Percentiles rank a stretch among this genome's conserved stretches.
Evolutionary conservation across 768 basidiomycete genomes (phyloP).

Genomic region (Amanita muscaria): DNA sequence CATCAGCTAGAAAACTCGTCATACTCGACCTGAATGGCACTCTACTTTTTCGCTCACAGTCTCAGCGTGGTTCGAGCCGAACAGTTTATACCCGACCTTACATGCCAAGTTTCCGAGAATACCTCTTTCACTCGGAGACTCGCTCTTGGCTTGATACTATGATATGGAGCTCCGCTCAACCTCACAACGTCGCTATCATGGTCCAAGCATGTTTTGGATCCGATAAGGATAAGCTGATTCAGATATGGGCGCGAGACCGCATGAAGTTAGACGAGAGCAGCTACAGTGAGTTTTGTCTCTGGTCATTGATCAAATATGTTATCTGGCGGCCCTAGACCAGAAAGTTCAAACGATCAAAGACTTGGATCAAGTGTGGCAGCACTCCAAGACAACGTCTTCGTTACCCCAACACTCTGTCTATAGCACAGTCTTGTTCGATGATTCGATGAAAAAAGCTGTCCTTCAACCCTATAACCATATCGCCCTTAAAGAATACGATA

Average conservation of each 20-base stretch:
- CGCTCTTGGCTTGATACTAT: constrained; percentile 69
- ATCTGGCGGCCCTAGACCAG: too few relatives aligned
- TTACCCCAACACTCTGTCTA: constrained; percentile 28
- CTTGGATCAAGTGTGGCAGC: constrained; percentile 58
- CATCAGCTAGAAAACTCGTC: constrained; percentile 68
- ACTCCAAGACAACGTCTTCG: constrained; percentile 16
- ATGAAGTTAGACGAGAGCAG: too few relatives aligned
- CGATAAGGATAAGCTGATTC: constrained; percentile 34
- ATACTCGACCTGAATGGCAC: constrained; percentile 74
- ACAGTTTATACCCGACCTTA: constrained; percentile 62
- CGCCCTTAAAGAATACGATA: constrained; percentile 61
- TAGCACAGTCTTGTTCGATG: constrained; percentile 44
- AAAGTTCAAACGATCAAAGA: constrained; percentile 46
- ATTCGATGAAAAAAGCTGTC: constrained; percentile 46
- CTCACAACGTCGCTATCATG: constrained; percentile 72
- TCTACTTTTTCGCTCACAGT: constrained; percentile 47
- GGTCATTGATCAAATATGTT: too few relatives aligned
- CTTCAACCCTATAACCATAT: constrained; percentile 82
- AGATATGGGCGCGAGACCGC: constrained; percentile 76
- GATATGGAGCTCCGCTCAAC: constrained; percentile 86
- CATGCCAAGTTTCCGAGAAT: constrained; percentile 48
- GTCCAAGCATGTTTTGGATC: constrained; percentile 50
- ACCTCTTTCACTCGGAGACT: constrained; percentile 53
- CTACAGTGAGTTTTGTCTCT: too few relatives aligned
- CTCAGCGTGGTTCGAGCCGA: too few relatives aligned